Conservation (phyloP, 73 alveolate species). For the Tetrahymena malaccensis region DNA sequence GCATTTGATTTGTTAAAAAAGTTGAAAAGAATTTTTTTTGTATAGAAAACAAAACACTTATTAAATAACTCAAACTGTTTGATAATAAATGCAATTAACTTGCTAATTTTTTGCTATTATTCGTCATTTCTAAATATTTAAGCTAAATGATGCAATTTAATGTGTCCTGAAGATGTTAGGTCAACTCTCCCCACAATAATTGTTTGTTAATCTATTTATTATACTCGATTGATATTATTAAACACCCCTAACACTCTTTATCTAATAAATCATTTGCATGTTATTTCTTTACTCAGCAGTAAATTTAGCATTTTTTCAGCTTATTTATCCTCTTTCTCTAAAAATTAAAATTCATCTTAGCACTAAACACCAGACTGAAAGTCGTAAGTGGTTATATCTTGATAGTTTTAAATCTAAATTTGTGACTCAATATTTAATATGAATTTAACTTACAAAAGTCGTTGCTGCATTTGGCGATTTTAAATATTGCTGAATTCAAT, state of each 20-base stretch:
- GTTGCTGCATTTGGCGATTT: too few species aligned
- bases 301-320: too few species aligned
- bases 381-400: too few species aligned
- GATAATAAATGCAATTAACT: background rate
- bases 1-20: background rate
- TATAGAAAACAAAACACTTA: background rate
- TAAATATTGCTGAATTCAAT: too few species aligned
- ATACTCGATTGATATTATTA: background rate
- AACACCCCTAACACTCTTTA: background rate
- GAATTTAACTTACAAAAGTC: too few species aligned
- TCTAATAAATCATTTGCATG: too few species aligned
- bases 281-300: too few species aligned
- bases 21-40: background rate
- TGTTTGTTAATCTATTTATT: background rate
- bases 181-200: background rate
- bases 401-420: too few species aligned
- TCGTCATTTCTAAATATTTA: background rate
- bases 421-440: too few species aligned
- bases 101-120: background rate
- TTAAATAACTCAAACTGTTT: background rate
- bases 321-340: too few species aligned
- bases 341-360: too few species aligned
- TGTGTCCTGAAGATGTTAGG: background rate
- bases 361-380: too few species aligned
- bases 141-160: background rate